Percentiles rank a stretch among this genome's conserved stretches.
phyloP scores from a whole-genome alignment of 225 moss, liverwort and hornwort species.

The Sphagnum contortum region DNA sequence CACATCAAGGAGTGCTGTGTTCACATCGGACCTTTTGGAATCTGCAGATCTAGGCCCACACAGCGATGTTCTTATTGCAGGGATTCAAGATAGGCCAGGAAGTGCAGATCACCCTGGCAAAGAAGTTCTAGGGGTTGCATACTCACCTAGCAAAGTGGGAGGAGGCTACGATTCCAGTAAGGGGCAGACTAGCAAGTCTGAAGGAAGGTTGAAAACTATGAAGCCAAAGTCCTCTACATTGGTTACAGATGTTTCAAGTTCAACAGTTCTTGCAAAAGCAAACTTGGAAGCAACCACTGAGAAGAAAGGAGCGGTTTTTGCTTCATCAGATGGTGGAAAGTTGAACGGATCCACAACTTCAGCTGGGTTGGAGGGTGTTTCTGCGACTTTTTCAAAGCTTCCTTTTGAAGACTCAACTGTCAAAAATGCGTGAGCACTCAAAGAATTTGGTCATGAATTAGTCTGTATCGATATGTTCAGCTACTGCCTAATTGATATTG shows the following conservation, averaged over 20 bases:
- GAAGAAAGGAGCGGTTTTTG: conserved; percentile 25
- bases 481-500: too few relatives aligned
- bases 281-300: conserved; percentile 12
- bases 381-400: conserved; percentile 21
- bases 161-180: conserved; percentile 33
- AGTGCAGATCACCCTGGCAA: conserved; percentile 34
- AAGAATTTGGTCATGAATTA: not conserved
- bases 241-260: conserved; percentile 9
- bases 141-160: conserved; percentile 34
- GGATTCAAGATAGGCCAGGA: conserved; percentile 39
- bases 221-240: conserved; percentile 33
- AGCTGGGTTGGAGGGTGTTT: conserved; percentile 26
- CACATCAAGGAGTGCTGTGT: conserved; percentile 48
- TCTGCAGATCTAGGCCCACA: conserved; percentile 41
- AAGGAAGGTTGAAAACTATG: conserved; percentile 25
- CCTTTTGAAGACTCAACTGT: conserved; percentile 41
- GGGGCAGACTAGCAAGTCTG: conserved; percentile 22
- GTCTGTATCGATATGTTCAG: too few relatives aligned
- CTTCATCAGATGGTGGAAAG: conserved; percentile 32
- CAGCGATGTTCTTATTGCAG: conserved; percentile 18
- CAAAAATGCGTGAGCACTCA: conserved; percentile 50
- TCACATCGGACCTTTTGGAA: conserved; percentile 60
- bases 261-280: conserved; percentile 7
- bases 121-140: conserved; percentile 19
- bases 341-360: conserved; percentile 4